A percentile compares a stretch with the other conserved stretches of the same genome.
Conservation (phyloP, 768 basidiomycete genomes). For the Cubamyces sp. region DNA sequence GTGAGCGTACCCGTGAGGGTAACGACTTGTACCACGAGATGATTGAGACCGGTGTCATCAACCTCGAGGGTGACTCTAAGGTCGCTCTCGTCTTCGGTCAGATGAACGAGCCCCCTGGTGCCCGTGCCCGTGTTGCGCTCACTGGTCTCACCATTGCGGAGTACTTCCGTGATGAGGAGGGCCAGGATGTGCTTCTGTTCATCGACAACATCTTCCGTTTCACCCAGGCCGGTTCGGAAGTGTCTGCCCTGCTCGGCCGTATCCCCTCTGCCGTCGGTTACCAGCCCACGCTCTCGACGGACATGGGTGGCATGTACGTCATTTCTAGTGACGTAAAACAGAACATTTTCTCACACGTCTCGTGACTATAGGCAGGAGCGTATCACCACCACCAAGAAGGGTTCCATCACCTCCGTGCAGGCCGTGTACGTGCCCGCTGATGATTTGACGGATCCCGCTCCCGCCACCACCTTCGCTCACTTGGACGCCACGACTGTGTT, state of each 20-base stretch:
- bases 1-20: conserved; percentile 99
- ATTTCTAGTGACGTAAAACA: conserved; percentile 1
- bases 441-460: conserved; percentile 99
- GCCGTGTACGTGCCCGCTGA: conserved; percentile 99
- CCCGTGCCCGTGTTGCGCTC: conserved; percentile 99
- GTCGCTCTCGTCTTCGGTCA: conserved; percentile 99
- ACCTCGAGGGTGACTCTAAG: conserved; percentile 99
- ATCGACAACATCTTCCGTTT: conserved; percentile 99
- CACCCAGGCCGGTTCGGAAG: conserved; percentile 99
- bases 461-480: conserved; percentile 99
- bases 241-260: conserved; percentile 99
- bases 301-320: conserved; percentile 99
- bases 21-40: conserved; percentile 99
- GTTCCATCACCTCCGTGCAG: conserved; percentile 99
- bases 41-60: conserved; percentile 99
- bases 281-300: conserved; percentile 99
- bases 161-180: conserved; percentile 99
- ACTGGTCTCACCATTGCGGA: conserved; percentile 99
- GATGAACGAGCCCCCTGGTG: conserved; percentile 99
- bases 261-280: conserved; percentile 99
- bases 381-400: conserved; percentile 99
- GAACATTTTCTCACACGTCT: conserved; percentile 12
- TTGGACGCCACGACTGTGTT: conserved; percentile 99
- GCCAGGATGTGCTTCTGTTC: conserved; percentile 99
- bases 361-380: conserved; percentile 83